phyloP scores from a whole-genome alignment of 2,329 filamentous ascomycete species.

The Ramichloridium luteum region DNA sequence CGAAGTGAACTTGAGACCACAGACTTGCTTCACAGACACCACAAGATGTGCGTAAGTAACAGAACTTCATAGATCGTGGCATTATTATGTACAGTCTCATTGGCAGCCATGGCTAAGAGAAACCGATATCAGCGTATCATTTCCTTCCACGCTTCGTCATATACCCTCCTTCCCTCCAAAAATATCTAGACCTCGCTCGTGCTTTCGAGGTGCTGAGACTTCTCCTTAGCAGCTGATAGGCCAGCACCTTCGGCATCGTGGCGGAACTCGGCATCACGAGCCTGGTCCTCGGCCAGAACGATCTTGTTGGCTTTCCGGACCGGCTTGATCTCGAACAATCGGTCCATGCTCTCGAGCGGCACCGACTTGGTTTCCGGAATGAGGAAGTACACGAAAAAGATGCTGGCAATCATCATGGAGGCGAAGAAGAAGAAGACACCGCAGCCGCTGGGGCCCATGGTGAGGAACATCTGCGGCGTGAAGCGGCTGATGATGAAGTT shows the following conservation, averaged over 20 bases:
- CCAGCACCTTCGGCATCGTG: constrained; percentile 28
- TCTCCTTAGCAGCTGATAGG: constrained; percentile 26
- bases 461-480: constrained; percentile 50
- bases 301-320: constrained; percentile 29
- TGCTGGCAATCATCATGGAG: constrained; percentile 33
- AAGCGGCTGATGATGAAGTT: constrained; percentile 59
- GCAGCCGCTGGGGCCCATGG: constrained; percentile 28
- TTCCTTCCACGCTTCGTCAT: no score
- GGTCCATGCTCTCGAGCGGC: constrained; percentile 36
- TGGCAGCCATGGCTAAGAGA: no score
- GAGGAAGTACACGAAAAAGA: constrained; percentile 35
- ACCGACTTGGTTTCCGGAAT: constrained; percentile 33
- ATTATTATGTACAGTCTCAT: no score
- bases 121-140: no score
- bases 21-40: no score
- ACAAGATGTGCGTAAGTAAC: no score
- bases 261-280: constrained; percentile 31
- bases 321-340: constrained; percentile 35
- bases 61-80: no score
- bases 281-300: constrained; percentile 28
- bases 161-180: constrained; percentile 3
- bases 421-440: constrained; percentile 37
- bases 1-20: no score
- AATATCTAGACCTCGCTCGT: constrained; percentile 13
- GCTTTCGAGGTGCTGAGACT: constrained; percentile 21